Evolutionary conservation across 2,329 filamentous ascomycete genomes (phyloP).

Genomic region (Verticillium tricorpus): DNA sequence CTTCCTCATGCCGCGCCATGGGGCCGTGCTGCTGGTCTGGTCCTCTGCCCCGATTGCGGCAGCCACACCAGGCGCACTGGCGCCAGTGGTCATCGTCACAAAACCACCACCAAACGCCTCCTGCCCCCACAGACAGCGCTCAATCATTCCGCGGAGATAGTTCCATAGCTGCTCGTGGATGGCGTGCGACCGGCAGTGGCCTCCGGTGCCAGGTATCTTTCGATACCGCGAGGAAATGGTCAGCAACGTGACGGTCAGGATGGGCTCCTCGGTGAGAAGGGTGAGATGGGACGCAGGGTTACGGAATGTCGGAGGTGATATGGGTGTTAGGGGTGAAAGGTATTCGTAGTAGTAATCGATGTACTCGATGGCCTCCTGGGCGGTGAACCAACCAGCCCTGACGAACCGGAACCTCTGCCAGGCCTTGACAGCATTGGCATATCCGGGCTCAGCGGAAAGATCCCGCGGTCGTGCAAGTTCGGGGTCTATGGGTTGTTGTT

Average conservation of each 20-base stretch:
- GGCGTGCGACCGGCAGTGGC: slow-evolving; percentile 77
- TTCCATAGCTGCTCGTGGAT: slow-evolving; percentile 96
- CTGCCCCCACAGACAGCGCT: slow-evolving; percentile 91
- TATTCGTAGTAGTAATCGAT: slow-evolving; percentile 95
- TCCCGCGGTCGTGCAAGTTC: slow-evolving; percentile 35
- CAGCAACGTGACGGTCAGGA: slow-evolving; percentile 84
- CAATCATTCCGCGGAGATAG: slow-evolving; percentile 91
- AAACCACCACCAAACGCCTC: slow-evolving; percentile 91
- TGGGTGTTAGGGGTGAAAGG: slow-evolving; percentile 86
- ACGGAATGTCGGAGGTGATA: slow-evolving; percentile 86
- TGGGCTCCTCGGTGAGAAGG: slow-evolving; percentile 84
- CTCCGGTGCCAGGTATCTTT: slow-evolving; percentile 72
- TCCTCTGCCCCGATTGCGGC: slow-evolving; percentile 28
- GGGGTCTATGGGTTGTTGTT: slow-evolving; percentile 41
- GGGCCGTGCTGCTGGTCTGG: slow-evolving; percentile 63
- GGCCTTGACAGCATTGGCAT: slow-evolving; percentile 70
- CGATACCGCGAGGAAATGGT: slow-evolving; percentile 89
- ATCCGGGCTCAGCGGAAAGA: slow-evolving; percentile 46
- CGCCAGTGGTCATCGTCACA: slow-evolving; percentile 19
- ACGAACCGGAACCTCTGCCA: slow-evolving; percentile 94
- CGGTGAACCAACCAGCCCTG: slow-evolving; percentile 94
- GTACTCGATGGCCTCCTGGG: slow-evolving; percentile 87
- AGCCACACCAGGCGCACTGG: slow-evolving; percentile 34
- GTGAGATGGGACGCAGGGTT: slow-evolving; percentile 74
- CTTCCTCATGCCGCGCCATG: slow-evolving; percentile 66